A percentile compares a stretch with the other conserved stretches of the same genome.
Evolutionary conservation across 805 yeast species (phyloP).

Genomic region (Pichia cephalocereana): DNA sequence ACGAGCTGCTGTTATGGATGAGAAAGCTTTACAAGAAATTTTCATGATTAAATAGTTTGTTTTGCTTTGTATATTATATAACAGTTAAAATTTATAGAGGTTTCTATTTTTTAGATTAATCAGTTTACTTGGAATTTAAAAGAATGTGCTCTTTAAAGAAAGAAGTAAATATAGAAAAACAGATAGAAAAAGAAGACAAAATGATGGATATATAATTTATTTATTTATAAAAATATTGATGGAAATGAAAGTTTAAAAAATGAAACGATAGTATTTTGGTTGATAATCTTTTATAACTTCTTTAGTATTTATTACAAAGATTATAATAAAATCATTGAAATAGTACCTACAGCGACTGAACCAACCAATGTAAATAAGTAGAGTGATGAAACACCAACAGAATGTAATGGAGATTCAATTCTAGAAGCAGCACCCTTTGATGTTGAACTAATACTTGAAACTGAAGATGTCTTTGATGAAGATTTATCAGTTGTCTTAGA

Average conservation of each 20-base stretch:
- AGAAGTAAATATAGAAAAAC: no score
- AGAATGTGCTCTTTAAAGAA: no score
- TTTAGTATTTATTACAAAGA: not conserved
- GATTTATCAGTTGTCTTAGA: slow-evolving; percentile 18
- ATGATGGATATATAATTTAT: no score
- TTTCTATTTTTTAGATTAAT: no score
- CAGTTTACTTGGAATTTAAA: no score
- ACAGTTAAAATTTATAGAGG: no score
- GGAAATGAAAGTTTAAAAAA: not conserved
- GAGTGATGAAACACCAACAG: slow-evolving; percentile 29
- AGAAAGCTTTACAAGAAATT: slow-evolving; percentile 82
- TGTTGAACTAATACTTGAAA: slow-evolving; percentile 11
- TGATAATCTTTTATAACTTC: no score
- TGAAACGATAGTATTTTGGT: not conserved
- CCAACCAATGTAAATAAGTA: slow-evolving; percentile 5
- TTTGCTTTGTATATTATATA: not conserved
- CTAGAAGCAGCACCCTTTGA: slow-evolving; percentile 5
- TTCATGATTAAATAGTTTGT: slow-evolving; percentile 54
- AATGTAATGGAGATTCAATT: slow-evolving; percentile 2
- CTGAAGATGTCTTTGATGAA: slow-evolving; percentile 23
- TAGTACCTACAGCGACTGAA: slow-evolving; percentile 3
- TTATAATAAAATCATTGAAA: slow-evolving; percentile 5
- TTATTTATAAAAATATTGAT: no score
- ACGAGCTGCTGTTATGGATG: slow-evolving; percentile 84
- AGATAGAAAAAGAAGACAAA: no score